These are phyloP conservation scores for Zygosaccharomyces kombuchaensis DNA, from an alignment of 805 yeast species.

Conservation along the genomic window DNA sequence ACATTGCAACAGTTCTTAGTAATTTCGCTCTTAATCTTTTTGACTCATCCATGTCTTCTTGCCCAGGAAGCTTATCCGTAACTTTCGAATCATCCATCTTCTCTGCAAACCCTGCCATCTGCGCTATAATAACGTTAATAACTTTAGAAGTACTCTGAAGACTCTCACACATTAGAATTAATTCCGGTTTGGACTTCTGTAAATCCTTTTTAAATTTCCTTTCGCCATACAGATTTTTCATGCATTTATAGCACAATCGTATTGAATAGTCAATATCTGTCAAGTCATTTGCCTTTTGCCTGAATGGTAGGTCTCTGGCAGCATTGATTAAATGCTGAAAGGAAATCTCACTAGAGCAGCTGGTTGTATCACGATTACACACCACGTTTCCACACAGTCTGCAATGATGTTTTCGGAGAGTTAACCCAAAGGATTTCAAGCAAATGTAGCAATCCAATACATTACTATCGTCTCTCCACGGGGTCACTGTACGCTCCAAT, in stretches of 20 bases:
- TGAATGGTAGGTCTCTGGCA: conserved; percentile 26
- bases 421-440: conserved; percentile 48
- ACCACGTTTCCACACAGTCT: conserved; percentile 79
- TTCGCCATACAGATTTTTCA: conserved; percentile 53
- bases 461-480: conserved; percentile 60
- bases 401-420: conserved; percentile 82
- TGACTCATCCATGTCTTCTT: conserved; percentile 35
- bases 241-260: conserved; percentile 69
- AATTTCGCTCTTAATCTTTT: conserved; percentile 42
- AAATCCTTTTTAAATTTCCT: conserved; percentile 46
- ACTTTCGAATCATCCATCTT: conserved; percentile 34
- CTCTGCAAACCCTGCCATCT: conserved; percentile 39
- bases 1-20: conserved; percentile 46
- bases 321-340: conserved; percentile 30
- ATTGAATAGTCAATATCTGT: conserved; percentile 34
- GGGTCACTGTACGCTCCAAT: conserved; percentile 46
- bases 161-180: conserved; percentile 41
- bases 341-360: conserved; percentile 74
- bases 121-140: conserved; percentile 40
- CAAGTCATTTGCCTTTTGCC: conserved; percentile 16
- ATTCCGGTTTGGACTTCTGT: conserved; percentile 31
- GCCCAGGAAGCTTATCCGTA: conserved; percentile 20
- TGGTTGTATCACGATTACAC: conserved; percentile 59
- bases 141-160: conserved; percentile 38
- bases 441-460: conserved; percentile 63